Percentiles rank a stretch among this genome's conserved stretches.
Evolutionary conservation across 371 early-diverging fungal species (phyloP).

Genomic region (Syncephalastrum contaminatum): DNA sequence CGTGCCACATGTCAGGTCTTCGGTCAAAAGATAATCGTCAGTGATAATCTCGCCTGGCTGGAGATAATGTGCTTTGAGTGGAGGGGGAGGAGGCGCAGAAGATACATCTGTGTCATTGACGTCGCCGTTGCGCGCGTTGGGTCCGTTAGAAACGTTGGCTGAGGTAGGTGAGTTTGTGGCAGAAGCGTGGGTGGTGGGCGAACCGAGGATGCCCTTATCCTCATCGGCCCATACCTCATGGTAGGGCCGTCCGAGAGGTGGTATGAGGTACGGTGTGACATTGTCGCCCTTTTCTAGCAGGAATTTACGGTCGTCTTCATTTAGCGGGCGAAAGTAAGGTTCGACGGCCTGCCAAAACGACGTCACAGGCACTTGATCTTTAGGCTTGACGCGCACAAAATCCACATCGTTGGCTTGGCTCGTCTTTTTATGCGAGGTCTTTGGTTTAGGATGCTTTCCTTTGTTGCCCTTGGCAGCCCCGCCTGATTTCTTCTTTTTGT

Average conservation of each 20-base stretch:
- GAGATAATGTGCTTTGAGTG: slow-evolving; percentile 19
- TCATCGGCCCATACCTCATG: slow-evolving; percentile 84
- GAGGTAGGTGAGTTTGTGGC: too few relatives aligned
- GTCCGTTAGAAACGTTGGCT: too few relatives aligned
- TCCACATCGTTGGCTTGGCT: slow-evolving; percentile 21
- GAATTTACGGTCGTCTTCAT: slow-evolving; percentile 79
- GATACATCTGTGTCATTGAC: slow-evolving; percentile 1
- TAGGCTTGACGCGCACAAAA: slow-evolving; percentile 48
- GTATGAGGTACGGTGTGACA: slow-evolving; percentile 58
- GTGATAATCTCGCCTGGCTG: slow-evolving; percentile 30
- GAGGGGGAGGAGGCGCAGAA: slow-evolving; percentile 2
- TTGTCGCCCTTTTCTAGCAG: slow-evolving; percentile 53
- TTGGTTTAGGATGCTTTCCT: slow-evolving; percentile 11
- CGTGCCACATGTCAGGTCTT: slow-evolving; percentile 63
- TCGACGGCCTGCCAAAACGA: slow-evolving; percentile 83
- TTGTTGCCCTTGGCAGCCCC: slow-evolving; percentile 10
- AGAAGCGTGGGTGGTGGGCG: slow-evolving; percentile 27
- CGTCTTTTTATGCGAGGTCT: slow-evolving; percentile 6
- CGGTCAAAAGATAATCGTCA: slow-evolving; percentile 61
- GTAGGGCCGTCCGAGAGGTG: slow-evolving; percentile 78
- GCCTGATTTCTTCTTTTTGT: slow-evolving; percentile 9
- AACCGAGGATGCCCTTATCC: slow-evolving; percentile 42
- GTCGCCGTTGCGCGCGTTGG: too few relatives aligned
- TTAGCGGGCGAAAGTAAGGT: slow-evolving; percentile 79
- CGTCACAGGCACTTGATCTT: slow-evolving; percentile 77